Evolutionary conservation across 164 flowering plant genomes (phyloP).

Genomic region (Paratinospora sagittata): DNA sequence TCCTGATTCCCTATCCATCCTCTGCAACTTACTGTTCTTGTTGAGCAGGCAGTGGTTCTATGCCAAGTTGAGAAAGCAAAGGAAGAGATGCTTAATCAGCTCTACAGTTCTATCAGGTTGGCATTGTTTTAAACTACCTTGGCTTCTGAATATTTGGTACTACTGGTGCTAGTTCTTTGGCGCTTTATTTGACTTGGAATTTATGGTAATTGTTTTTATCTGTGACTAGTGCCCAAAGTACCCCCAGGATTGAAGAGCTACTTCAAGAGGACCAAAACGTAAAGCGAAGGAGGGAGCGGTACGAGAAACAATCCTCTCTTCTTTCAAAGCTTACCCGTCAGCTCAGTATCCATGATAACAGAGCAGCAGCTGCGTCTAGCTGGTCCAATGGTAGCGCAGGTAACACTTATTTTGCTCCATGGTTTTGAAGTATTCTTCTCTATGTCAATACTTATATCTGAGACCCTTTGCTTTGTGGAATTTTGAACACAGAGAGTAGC

Average conservation of each 20-base stretch:
- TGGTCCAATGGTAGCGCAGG: slow-evolving; percentile 60
- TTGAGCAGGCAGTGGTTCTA: slow-evolving; percentile 93
- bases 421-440: background rate
- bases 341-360: slow-evolving; percentile 85
- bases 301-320: slow-evolving; percentile 79
- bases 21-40: slow-evolving; percentile 1
- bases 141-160: background rate
- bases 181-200: background rate
- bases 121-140: background rate
- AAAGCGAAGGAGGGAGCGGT: slow-evolving; percentile 73
- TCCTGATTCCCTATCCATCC: background rate
- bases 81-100: slow-evolving; percentile 96
- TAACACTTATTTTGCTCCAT: slow-evolving; percentile 12
- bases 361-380: slow-evolving; percentile 73
- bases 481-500: slow-evolving; percentile 75
- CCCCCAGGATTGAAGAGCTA: slow-evolving; percentile 75
- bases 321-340: slow-evolving; percentile 79
- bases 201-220: background rate
- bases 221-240: slow-evolving; percentile 58
- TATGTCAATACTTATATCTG: background rate
- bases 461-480: background rate
- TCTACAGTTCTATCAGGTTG: slow-evolving; percentile 90
- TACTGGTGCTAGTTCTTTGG: background rate
- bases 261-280: slow-evolving; percentile 89
- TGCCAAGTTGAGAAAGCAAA: slow-evolving; percentile 99